Base-by-base conservation (phyloP, 202 grass and related monocot species). In the Brachypodium distachyon region DNA sequence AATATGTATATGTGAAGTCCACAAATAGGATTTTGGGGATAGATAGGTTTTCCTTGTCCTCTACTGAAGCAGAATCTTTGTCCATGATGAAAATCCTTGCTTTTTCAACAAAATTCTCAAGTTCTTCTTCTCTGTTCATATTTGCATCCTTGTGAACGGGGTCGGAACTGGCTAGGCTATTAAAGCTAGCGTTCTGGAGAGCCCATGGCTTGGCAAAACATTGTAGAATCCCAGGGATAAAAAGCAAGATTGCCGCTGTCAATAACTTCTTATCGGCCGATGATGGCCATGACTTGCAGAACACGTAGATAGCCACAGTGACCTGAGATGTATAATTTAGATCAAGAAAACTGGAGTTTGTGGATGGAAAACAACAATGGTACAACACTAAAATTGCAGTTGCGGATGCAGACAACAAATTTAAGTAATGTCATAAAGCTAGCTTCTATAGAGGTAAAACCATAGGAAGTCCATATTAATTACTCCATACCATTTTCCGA, bases 41-140 rank as follows among this genome's bases (percentile, higher is more conserved):
- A 26, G n/a, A 7, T 8, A 61, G 14, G 3, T 5, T 1, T 5
- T 0, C 0, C 8, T 0, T 2, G 14, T 23, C 0, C 0, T n/a
- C 1, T 0, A 11, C 0, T 2, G 2, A 32, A 6, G 9, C n/a
- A n/a, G n/a, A n/a, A 21, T 49, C 14, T 1, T n/a, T 59, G 1
- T 0, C 1, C 0, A 48, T 12, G 5, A 47, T 2, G 3, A 6
- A 61, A 16, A 0, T 0, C 1, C 1, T 47, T 70, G 77, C 65
- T 8, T 70, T 1, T 27, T 38, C 8, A 60, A 80, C 33, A 11
- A 48, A 80, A 18, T 70, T 1, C 60, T 60, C 19, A 37, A 57
- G 64, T 1, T 48, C 40, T 60, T 68, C 76, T 17, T 70, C 77
- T n/a, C 5, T 48, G 9, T 3, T 56, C 7, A 0, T 53, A 49